Percentiles rank a stretch among this genome's conserved stretches.
phyloP scores from a whole-genome alignment of 441 rosid genomes.

The Corymbia citriodora region DNA sequence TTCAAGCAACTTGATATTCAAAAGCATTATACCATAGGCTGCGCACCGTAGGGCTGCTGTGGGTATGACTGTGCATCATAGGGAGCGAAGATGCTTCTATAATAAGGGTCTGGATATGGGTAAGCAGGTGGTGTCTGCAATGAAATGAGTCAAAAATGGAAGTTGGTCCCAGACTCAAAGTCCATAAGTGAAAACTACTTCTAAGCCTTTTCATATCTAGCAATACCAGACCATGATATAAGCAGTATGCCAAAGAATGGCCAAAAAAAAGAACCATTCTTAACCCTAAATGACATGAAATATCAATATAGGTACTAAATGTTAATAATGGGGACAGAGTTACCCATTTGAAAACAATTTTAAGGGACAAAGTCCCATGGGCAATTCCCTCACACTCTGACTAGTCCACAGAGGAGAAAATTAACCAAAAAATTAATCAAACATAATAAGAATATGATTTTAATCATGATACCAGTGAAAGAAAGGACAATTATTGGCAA shows the following conservation, averaged over 20 bases:
- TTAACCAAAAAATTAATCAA: neutral
- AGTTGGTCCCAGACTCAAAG: neutral
- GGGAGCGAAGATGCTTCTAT: constrained; percentile 88
- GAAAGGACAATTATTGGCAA: neutral
- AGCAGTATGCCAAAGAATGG: neutral
- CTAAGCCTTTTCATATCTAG: neutral
- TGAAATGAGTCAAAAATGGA: constrained; percentile 15
- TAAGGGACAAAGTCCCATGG: neutral
- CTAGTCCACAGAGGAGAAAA: neutral
- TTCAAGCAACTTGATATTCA: neutral
- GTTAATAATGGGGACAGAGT: neutral
- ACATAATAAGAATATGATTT: neutral
- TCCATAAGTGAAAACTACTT: constrained; percentile 2
- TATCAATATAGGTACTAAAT: neutral
- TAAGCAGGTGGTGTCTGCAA: constrained; percentile 67
- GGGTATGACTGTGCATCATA: constrained; percentile 68
- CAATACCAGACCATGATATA: neutral
- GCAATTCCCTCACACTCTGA: neutral
- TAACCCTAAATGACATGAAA: neutral
- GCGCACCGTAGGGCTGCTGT: constrained; percentile 72
- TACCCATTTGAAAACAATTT: neutral
- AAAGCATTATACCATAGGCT: constrained; percentile 45
- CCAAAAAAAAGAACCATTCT: neutral
- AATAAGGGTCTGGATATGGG: constrained; percentile 92
- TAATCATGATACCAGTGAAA: neutral